Percentiles rank a stretch among this genome's conserved stretches.
Conservation (phyloP, 2,329 filamentous ascomycete species). For the Fusarium fracticaudum region DNA sequence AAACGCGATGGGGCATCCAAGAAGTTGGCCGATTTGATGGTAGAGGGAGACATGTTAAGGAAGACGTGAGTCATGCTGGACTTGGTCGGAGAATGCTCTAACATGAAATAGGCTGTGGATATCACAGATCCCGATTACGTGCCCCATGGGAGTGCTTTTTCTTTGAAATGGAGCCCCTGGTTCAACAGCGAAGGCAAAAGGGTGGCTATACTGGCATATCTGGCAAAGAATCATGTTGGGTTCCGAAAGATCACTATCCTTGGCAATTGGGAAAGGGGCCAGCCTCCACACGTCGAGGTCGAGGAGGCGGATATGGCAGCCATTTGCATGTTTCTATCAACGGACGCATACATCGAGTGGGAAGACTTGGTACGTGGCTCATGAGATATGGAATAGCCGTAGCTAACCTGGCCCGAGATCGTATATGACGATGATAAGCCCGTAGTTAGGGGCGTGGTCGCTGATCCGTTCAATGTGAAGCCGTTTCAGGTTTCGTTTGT, state of each 20-base stretch:
- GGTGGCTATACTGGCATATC: conserved; percentile 60
- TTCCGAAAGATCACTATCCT: conserved; percentile 61
- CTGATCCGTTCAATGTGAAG: conserved; percentile 60
- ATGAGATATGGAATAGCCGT: accelerated
- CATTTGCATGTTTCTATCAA: conserved; percentile 60
- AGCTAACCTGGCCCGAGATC: conserved; percentile 48
- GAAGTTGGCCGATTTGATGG: conserved; percentile 62
- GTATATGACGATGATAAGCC: conserved; percentile 51
- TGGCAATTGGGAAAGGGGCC: conserved; percentile 47
- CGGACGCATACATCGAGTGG: conserved; percentile 66
- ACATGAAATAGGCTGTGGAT: conserved; percentile 42
- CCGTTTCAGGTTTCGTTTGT: conserved; percentile 61
- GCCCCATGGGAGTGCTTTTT: conserved; percentile 59
- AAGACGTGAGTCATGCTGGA: conserved; percentile 34
- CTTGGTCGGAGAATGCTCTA: not conserved
- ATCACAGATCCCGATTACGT: conserved; percentile 59
- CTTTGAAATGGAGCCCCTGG: conserved; percentile 66
- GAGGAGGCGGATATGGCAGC: conserved; percentile 55
- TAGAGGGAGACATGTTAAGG: conserved; percentile 55
- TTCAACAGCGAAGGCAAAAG: conserved; percentile 46
- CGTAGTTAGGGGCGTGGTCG: conserved; percentile 63
- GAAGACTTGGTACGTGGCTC: conserved; percentile 57
- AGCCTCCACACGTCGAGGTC: conserved; percentile 51
- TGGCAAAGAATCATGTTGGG: conserved; percentile 62
- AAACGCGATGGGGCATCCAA: conserved; percentile 58